Evolutionary conservation across 2,329 filamentous ascomycete species (phyloP).

Genomic region (Pseudogymnoascus sp.): DNA sequence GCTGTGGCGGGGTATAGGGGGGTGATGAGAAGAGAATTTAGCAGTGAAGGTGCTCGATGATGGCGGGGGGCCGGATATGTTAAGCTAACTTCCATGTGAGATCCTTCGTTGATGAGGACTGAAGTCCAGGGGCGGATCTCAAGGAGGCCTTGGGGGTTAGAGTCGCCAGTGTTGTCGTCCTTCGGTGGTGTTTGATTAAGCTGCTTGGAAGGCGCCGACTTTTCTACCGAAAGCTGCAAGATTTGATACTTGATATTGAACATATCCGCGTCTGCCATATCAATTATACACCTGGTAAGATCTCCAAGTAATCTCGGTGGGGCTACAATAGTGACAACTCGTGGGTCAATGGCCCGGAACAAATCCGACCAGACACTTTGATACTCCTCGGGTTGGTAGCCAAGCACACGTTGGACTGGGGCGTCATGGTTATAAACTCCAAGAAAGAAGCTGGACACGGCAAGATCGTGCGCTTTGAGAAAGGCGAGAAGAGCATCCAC

Average conservation of each 20-base stretch:
- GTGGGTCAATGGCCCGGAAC: conserved; percentile 46
- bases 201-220: background rate
- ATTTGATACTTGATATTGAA: conserved; percentile 59
- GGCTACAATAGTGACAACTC: conserved; percentile 50
- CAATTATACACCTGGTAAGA: conserved; percentile 50
- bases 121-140: conserved; percentile 49
- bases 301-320: conserved; percentile 56
- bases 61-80: conserved; percentile 66
- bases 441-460: background rate
- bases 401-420: background rate
- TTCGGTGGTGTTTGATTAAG: background rate
- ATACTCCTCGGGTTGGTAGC: background rate
- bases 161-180: background rate
- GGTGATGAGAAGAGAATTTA: conserved; percentile 32
- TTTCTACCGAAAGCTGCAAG: conserved; percentile 35
- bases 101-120: conserved; percentile 66
- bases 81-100: conserved; percentile 62
- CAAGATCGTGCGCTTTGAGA: background rate
- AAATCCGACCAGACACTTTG: conserved; percentile 46
- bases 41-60: conserved; percentile 46
- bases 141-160: conserved; percentile 15
- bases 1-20: conserved; percentile 37
- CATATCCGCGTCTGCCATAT: conserved; percentile 52
- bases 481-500: background rate
- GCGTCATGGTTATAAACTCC: background rate